A percentile compares a stretch with the other conserved stretches of the same genome.
Conservation (phyloP, 768 basidiomycete genomes). For the Tulasnella sp. region DNA sequence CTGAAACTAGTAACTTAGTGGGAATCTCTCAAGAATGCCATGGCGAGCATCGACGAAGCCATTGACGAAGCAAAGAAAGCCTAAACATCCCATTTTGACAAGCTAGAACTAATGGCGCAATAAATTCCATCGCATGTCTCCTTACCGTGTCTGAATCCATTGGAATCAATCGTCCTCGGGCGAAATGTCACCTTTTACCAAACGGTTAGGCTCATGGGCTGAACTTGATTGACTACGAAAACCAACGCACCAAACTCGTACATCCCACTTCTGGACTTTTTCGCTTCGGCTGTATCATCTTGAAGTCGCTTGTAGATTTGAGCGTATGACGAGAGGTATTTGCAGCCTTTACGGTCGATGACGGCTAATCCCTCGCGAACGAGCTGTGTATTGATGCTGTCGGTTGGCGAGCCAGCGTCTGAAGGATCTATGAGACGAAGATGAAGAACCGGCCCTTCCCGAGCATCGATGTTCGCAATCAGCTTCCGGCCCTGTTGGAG, state of each 20-base stretch:
- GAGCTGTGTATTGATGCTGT: constrained; percentile 84
- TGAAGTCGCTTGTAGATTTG: constrained; percentile 54
- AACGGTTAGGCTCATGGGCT: not conserved
- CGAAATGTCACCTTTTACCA: constrained; percentile 4
- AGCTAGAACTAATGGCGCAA: not conserved
- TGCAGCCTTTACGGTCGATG: constrained; percentile 67
- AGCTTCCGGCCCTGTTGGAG: constrained; percentile 67
- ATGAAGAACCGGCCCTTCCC: constrained; percentile 66
- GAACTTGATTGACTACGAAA: not conserved
- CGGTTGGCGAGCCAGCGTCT: constrained; percentile 53
- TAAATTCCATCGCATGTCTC: not conserved
- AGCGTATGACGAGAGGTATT: constrained; percentile 60
- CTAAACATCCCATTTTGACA: not conserved
- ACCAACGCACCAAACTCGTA: constrained; percentile 63
- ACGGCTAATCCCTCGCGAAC: constrained; percentile 77
- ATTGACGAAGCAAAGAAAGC: not conserved
- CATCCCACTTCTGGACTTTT: constrained; percentile 66
- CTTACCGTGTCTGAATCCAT: not conserved
- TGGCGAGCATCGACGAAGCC: not conserved
- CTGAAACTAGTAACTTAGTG: not conserved
- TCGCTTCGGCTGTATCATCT: constrained; percentile 49
- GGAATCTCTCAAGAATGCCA: constrained; percentile 3
- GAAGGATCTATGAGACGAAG: constrained; percentile 86
- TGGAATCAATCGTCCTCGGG: constrained; percentile 4
- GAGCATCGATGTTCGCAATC: constrained; percentile 89